These are phyloP conservation scores for Rhynchosporium agropyri DNA, from an alignment of 2,329 filamentous ascomycete genomes.

Conservation along the genomic window DNA sequence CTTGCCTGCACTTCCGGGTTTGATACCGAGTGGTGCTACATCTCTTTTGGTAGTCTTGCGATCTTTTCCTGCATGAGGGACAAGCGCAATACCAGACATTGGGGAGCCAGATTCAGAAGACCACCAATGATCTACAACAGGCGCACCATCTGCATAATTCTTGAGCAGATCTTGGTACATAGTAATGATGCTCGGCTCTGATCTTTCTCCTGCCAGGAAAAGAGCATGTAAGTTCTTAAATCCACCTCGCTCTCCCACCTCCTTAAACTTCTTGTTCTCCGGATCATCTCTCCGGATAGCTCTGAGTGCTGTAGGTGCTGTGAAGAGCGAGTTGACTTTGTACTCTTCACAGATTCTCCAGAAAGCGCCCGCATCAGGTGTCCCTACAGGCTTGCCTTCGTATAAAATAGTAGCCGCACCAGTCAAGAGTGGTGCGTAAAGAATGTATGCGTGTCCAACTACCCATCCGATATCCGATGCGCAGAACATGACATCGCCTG, in stretches of 20 bases:
- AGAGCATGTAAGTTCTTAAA: constrained; percentile 72
- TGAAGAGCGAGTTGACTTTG: constrained; percentile 81
- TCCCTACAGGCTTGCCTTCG: constrained; percentile 92
- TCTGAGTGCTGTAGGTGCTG: constrained; percentile 82
- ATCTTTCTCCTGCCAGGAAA: constrained; percentile 87
- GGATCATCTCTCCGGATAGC: constrained; percentile 88
- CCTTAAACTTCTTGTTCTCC: constrained; percentile 65
- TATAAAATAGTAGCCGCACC: constrained; percentile 87
- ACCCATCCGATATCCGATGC: constrained; percentile 93
- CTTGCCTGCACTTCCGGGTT: constrained; percentile 86
- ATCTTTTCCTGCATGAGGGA: constrained; percentile 62
- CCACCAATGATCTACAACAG: constrained; percentile 75
- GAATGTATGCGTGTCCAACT: constrained; percentile 82
- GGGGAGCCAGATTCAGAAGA: constrained; percentile 71
- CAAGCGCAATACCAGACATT: constrained; percentile 66
- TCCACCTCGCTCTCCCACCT: constrained; percentile 67
- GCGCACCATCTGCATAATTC: constrained; percentile 64
- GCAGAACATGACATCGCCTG: constrained; percentile 72
- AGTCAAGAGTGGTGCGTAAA: constrained; percentile 83
- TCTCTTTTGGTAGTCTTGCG: constrained; percentile 46
- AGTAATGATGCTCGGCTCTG: constrained; percentile 81
- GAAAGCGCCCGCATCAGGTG: constrained; percentile 83
- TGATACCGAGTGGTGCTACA: constrained; percentile 61
- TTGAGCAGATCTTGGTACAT: constrained; percentile 77
- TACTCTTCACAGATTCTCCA: constrained; percentile 88